Percentiles rank a stretch among this genome's conserved stretches.
phyloP scores from a whole-genome alignment of 2,329 filamentous ascomycete genomes.

The Calonectria hawksworthii region DNA sequence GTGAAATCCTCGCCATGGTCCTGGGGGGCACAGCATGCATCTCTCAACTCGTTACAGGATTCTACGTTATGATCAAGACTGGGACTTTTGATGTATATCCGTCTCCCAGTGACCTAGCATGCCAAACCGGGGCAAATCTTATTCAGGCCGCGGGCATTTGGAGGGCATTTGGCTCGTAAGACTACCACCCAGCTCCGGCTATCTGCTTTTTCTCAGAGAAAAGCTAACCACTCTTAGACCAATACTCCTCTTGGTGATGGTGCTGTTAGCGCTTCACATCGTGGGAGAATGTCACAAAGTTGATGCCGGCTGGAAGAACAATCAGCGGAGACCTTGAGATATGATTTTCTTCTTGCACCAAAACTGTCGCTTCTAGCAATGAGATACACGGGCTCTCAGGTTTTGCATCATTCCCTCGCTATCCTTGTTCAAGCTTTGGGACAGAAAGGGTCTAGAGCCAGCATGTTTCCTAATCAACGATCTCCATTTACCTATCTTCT shows the following conservation, averaged over 20 bases:
- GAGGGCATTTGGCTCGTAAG: neutral
- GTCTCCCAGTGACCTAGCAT: neutral
- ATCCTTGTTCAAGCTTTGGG: neutral
- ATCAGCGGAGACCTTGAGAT: too few species aligned
- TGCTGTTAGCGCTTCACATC: too few species aligned
- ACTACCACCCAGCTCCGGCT: neutral
- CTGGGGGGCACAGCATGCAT: neutral
- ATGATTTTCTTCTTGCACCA: too few species aligned
- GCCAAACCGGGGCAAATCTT: neutral
- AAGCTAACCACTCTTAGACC: neutral
- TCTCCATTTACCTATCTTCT: too few species aligned
- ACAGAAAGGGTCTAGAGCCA: neutral
- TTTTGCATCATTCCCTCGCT: neutral
- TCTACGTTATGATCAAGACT: neutral
- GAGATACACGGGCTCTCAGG: neutral
- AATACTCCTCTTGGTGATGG: too few species aligned
- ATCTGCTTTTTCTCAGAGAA: neutral
- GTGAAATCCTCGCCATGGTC: too few species aligned
- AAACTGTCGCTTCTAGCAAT: too few species aligned
- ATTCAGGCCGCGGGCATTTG: neutral
- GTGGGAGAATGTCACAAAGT: rapidly evolving
- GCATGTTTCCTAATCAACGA: neutral
- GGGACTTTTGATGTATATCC: neutral
- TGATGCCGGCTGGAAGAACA: too few species aligned
- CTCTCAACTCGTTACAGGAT: neutral